Evolutionary conservation across 371 early-diverging fungal genomes (phyloP).

Genomic region (Batkoa obscura): DNA sequence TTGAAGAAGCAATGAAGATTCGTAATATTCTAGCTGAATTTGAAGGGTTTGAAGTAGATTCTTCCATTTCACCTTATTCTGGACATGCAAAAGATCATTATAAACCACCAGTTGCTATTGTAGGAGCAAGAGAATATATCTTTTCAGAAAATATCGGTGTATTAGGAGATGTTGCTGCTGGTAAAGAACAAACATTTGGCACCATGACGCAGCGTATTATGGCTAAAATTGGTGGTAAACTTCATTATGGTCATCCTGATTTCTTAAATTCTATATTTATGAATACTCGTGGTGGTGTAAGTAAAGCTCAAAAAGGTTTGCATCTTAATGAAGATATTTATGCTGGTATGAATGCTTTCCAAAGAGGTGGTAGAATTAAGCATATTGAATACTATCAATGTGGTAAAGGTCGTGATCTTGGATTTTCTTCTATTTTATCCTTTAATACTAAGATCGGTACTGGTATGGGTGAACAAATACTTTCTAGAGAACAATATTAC

Average conservation of each 20-base stretch:
- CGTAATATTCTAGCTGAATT: constrained; percentile 72
- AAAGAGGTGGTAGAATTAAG: constrained; percentile 69
- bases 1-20: constrained; percentile 74
- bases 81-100: neutral
- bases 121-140: constrained; percentile 78
- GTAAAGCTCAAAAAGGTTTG: constrained; percentile 78
- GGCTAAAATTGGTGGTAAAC: constrained; percentile 64
- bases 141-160: constrained; percentile 77
- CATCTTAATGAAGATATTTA: constrained; percentile 86
- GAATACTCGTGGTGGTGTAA: constrained; percentile 73
- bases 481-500: constrained; percentile 79
- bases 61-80: constrained; percentile 2
- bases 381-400: constrained; percentile 84
- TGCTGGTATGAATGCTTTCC: constrained; percentile 77
- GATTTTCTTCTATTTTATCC: constrained; percentile 69
- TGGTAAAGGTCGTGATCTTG: constrained; percentile 82
- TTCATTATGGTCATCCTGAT: constrained; percentile 85
- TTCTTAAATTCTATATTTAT: constrained; percentile 74
- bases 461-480: constrained; percentile 84
- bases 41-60: constrained; percentile 41
- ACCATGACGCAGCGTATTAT: constrained; percentile 71
- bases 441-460: constrained; percentile 81
- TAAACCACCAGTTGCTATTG: constrained; percentile 64
- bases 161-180: constrained; percentile 76
- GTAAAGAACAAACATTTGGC: constrained; percentile 78